Base-by-base conservation (phyloP, 75 land plant species). In the Pinus tabuliformis region DNA sequence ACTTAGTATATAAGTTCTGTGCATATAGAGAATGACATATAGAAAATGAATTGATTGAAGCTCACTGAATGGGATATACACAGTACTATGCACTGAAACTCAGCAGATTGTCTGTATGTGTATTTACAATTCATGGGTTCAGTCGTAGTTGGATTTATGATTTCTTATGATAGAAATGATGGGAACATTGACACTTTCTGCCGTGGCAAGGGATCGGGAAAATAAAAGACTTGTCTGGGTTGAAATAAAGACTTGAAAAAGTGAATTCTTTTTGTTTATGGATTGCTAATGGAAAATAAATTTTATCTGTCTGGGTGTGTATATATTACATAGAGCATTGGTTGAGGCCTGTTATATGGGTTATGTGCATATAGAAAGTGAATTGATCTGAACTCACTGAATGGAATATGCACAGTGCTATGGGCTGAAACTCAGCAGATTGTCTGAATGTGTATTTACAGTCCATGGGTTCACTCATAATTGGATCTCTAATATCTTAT, bases 31-130 rank as follows among this genome's bases (percentile, higher is more conserved):
- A 26, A 26, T 26, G 26, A 26, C 26, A 26, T 26, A 30, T 33
- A 63, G 1, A 28, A 4, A 36, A 4, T 30, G 37, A 15, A 63
- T 15, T 6, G 28, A 28, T 63, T 17, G 18, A 20, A 37, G 0
- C 6, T 49, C 28, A 14, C 22, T 28, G 6, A 63, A 14, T 14
- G 15, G 15, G 66, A 3, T 30, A 36, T 33, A 17, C 6, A 63
- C 26, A 6, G 65, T 63, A 17, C 5, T 26, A 63, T 30, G 12
- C 12, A 9, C 54, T 9, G 54, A 49, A 49, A 63, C 13, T 57
- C 75, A 71, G 18, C 66, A 70, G 42, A 76, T 70, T 12, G 21
- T 45, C 74, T 45, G 20, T 28, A 24, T 73, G 75, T 45, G 54
- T 18, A 73, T 49, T 49, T 49, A 49, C 54, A 9, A 49, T 49